These are phyloP conservation scores for Stygiomarasmius scandens DNA, from an alignment of 1,284 basidiomycete species.

Conservation along the genomic window DNA sequence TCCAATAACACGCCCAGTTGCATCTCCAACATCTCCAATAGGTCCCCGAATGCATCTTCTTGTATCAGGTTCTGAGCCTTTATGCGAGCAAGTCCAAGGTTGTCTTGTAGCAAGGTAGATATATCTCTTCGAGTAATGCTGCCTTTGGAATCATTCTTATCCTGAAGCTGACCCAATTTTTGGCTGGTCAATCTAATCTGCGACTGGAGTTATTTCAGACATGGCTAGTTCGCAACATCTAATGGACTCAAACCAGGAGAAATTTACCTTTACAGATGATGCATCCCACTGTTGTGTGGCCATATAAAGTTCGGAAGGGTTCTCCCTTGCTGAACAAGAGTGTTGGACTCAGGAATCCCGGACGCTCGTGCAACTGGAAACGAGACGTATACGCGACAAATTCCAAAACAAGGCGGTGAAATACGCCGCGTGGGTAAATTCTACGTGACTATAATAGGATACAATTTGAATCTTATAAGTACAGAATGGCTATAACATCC, in stretches of 20 bases:
- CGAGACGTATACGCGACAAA: too few species aligned
- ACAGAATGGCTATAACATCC: slow-evolving; percentile 6
- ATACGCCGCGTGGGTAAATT: background rate
- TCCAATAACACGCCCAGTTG: slow-evolving; percentile 63
- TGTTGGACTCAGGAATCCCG: background rate
- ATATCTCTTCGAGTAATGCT: slow-evolving; percentile 67
- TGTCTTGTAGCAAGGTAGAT: slow-evolving; percentile 62
- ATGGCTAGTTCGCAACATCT: too few species aligned
- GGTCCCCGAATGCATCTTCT: slow-evolving; percentile 62
- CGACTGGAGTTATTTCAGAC: slow-evolving; percentile 38
- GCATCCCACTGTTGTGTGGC: slow-evolving; percentile 41
- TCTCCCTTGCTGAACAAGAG: background rate
- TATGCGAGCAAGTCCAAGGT: slow-evolving; percentile 61
- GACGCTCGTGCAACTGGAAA: too few species aligned
- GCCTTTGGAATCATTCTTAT: slow-evolving; percentile 65
- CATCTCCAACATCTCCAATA: slow-evolving; percentile 68
- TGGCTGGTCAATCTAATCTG: slow-evolving; percentile 67
- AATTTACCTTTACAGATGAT: slow-evolving; percentile 48
- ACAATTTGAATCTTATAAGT: background rate
- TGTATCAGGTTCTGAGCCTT: slow-evolving; percentile 69
- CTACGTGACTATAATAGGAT: background rate
- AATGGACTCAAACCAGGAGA: too few species aligned
- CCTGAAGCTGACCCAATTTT: slow-evolving; percentile 67
- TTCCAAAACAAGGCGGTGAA: background rate
- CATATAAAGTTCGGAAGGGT: slow-evolving; percentile 3